Evolutionary conservation across 352 stramenopile genomes (phyloP), one percentile per base, ranked within the genome.

Genomic region (Phytophthora cactorum): DNA sequence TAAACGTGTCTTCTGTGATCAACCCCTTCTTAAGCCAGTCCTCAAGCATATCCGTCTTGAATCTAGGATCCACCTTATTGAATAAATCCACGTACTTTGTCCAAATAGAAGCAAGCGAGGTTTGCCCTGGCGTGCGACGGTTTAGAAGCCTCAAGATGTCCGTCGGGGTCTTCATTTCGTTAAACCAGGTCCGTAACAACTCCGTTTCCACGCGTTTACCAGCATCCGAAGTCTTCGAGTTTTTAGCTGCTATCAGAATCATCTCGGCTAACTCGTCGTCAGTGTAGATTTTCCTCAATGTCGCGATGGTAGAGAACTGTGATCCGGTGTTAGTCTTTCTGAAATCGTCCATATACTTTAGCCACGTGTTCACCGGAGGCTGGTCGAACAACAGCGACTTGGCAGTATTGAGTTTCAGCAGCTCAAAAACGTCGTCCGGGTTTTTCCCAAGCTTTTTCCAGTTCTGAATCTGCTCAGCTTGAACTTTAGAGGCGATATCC

Each of bases 201-300:
- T 56, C 51, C n/a, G 32, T 50, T 36, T 68, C 43, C 51, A 68
- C 17, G 22, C 39, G 47, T 52, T 66, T 59, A 11, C 47, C 47
- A 17, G 49, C 45, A 2, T 59, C 38, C 36, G 58, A 17, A 36
- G 43, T 68, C 25, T 32, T 41, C 31, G 51, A 27, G 31, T 27
- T 22, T 45, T 53, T 43, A 6, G 14, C 22, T 4, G 41, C 53
- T 22, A 22, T 22, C 17, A 22, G 17, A 22, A 22, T 22, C 52
- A 59, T 59, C 36, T 38, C n/a, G 22, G 52, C 52, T 6, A 59
- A 49, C 1, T 11, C 25, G 7, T 52, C 45, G 41, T 62, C 43
- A 4, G 6, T 53, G 17, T 62, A 53, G 4, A 32, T 15, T 14
- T 44, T 53, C 43, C 39, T 32, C 41, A 62, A 46, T 15, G 31